phyloP scores from a whole-genome alignment of 495 filamentous ascomycete genomes.

The Penicillium samsonianum region DNA sequence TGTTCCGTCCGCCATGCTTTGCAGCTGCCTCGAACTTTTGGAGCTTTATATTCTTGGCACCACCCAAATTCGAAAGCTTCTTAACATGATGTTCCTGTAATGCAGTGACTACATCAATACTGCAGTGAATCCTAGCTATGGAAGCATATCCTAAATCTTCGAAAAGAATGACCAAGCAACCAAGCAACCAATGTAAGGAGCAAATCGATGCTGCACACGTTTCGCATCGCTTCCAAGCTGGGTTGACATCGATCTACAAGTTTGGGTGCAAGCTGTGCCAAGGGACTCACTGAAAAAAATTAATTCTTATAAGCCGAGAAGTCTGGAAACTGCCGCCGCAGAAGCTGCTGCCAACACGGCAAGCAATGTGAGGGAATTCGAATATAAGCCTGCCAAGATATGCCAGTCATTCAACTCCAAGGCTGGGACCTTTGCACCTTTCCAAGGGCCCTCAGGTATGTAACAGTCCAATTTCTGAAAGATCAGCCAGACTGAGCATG shows the following conservation, averaged over 20 bases:
- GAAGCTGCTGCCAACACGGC: slow-evolving; percentile 18
- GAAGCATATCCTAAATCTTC: slow-evolving; percentile 38
- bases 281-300: slow-evolving; percentile 36
- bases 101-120: slow-evolving; percentile 32
- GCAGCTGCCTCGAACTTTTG: slow-evolving; percentile 34
- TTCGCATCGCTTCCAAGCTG: slow-evolving; percentile 48
- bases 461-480: not conserved
- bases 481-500: not conserved
- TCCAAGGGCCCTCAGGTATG: not conserved
- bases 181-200: slow-evolving; percentile 45
- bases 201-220: slow-evolving; percentile 51
- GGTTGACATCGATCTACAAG: slow-evolving; percentile 45
- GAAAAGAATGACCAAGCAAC: slow-evolving; percentile 42
- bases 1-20: slow-evolving; percentile 42
- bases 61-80: slow-evolving; percentile 11
- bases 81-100: slow-evolving; percentile 26
- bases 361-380: not conserved
- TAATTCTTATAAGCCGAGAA: slow-evolving; percentile 26
- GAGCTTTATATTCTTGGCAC: slow-evolving; percentile 30
- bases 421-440: not conserved
- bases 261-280: slow-evolving; percentile 47
- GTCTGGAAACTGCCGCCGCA: slow-evolving; percentile 42
- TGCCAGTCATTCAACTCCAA: not conserved
- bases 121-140: slow-evolving; percentile 37
- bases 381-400: too few species aligned